Evolutionary conservation across 768 basidiomycete species (phyloP), one percentile per base, ranked within the genome.

Genomic region (Rhizopogon vulgaris): DNA sequence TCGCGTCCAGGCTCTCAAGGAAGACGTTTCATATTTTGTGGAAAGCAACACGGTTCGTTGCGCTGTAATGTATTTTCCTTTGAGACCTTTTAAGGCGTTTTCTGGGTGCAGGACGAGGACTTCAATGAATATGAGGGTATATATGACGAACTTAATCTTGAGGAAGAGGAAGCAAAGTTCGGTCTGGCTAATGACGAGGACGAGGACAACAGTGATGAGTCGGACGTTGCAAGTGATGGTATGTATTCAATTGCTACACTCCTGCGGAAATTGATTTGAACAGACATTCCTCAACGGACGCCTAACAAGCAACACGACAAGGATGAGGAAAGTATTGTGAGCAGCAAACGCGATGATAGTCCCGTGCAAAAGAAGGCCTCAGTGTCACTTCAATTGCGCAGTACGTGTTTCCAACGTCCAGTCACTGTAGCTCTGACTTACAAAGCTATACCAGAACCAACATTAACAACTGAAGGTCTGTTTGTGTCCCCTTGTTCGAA

Each of bases 51-150:
- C 84, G 72, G 95, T 97, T 57, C 65, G 94, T 81, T 55, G 46
- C 49, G 41, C 43, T 27, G 42, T 49, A 27, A 48, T 38, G 43
- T 48, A 51, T 51, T 38, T 28, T 49, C 27, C 42, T 37, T 47
- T 38, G 38, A 52, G 24, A 41, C 48, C 43, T 57, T 60, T 62
- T 56, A 62, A 62, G 56, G 42, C 42, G 34, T 51, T 60, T 60
- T 18, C 39, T 40, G 52, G 42, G 46, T 30, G 38, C 67, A 98
- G 96, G 93, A 95, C 49, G 96, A 98, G 61, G 88, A 90, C 61
- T 99, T 96, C 68, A 94, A 98, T 53, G 94, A 95, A 66, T 92
- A 98, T 63, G 89, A 94, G 66, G 94, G 91, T 42, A 89, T 99
- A 47, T 99, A 99, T 63, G 96, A 98, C 60, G 96, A 98, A 14